phyloP scores from a whole-genome alignment of 2,329 filamentous ascomycete species.

The Sporothrix luriei region DNA sequence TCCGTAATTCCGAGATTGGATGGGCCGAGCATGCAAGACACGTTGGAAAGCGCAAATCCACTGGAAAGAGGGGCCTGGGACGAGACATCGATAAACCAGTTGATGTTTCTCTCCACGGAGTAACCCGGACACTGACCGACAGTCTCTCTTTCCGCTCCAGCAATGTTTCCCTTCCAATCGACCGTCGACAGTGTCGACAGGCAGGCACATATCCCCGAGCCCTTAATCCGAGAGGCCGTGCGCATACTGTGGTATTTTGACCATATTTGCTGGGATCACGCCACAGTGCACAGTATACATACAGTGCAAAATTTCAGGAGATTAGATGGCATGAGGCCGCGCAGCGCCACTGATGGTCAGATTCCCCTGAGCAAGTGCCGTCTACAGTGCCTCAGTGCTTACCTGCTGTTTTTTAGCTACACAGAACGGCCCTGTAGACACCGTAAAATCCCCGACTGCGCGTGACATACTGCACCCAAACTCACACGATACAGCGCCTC shows the following conservation, averaged over 20 bases:
- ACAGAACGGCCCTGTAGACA: conserved; percentile 1
- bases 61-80: background rate
- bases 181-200: conserved; percentile 5
- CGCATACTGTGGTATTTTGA: background rate
- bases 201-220: background rate
- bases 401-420: background rate
- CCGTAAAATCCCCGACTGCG: background rate
- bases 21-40: background rate
- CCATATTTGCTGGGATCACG: background rate
- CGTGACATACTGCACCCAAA: background rate
- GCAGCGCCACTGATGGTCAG: background rate
- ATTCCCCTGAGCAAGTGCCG: conserved; percentile 10
- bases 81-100: conserved; percentile 18
- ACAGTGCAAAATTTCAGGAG: conserved; percentile 4
- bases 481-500: conserved; percentile 1
- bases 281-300: background rate
- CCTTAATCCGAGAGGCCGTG: conserved; percentile 10
- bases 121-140: background rate
- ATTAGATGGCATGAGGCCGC: conserved; percentile 25
- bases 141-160: background rate
- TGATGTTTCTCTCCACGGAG: background rate
- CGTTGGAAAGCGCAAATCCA: background rate
- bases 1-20: no score
- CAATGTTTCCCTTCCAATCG: conserved; percentile 5
- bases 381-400: background rate